A percentile compares a stretch with the other conserved stretches of the same genome.
phyloP scores from a whole-genome alignment of 108 stramenopile species.

The Skeletonema grethae region DNA sequence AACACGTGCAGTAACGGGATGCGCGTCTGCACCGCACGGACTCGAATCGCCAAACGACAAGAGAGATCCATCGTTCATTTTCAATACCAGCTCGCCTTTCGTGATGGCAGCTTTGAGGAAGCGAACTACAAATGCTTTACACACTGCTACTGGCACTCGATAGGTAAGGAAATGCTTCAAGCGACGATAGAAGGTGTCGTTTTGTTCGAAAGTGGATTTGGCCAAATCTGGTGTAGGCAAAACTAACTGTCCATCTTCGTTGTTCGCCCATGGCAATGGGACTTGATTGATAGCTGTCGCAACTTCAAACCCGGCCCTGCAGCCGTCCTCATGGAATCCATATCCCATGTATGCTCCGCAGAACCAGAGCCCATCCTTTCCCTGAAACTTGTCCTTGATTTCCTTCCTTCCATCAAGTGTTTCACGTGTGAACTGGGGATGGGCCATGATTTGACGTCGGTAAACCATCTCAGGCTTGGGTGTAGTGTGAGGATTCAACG shows the following conservation, averaged over 20 bases:
- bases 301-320: conserved; percentile 83
- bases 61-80: conserved; percentile 75
- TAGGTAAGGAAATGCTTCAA: conserved; percentile 54
- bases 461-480: conserved; percentile 61
- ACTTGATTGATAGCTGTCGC: conserved; percentile 64
- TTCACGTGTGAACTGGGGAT: conserved; percentile 88
- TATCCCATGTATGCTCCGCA: conserved; percentile 94
- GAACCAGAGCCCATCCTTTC: conserved; percentile 88
- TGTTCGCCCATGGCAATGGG: conserved; percentile 70
- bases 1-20: conserved; percentile 77
- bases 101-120: conserved; percentile 73
- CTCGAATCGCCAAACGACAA: conserved; percentile 72
- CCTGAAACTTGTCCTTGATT: conserved; percentile 67
- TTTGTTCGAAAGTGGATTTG: conserved; percentile 31
- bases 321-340: conserved; percentile 98
- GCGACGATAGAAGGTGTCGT: conserved; percentile 26
- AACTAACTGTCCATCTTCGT: conserved; percentile 31
- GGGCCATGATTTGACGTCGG: conserved; percentile 63
- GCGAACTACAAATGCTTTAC: conserved; percentile 54
- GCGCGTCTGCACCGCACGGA: conserved; percentile 54
- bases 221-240: conserved; percentile 71
- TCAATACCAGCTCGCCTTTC: conserved; percentile 61
- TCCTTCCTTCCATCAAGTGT: conserved; percentile 67
- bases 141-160: conserved; percentile 70
- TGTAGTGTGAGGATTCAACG: conserved; percentile 87